Evolutionary conservation across 345 rosid species (phyloP), one percentile per base, ranked within the genome.

Genomic region (Turritis glabra): DNA sequence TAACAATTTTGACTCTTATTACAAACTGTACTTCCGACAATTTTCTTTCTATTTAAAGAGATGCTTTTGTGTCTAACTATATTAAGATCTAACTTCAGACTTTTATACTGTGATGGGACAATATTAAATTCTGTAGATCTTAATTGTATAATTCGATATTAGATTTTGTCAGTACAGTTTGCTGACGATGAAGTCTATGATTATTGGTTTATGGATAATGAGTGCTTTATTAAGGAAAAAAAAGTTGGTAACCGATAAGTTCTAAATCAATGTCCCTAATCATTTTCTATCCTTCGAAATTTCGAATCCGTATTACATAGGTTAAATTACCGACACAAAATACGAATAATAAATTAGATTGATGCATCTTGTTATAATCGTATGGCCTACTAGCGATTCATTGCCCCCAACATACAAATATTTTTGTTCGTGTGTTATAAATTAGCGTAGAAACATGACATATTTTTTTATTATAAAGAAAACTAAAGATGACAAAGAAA

Each of bases 11-110:
- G 74, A 67, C 54, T 48, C 37, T 56, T 10, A 27, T 17, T 52
- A 32, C 17, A 72, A 48, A 58, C 9, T 22, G 69, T 76, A 68
- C 74, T 25, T 52, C 79, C 79, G 79, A 76, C 75, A 69, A 76
- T 21, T 30, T 29, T 68, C 38, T 68, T 61, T 68, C 79, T 43
- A 69, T 22, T 60, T 61, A 23, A 22, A 69, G 79, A 27, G 6
- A 33, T 41, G 69, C 51, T 52, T 37, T 61, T 23, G n/a, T 51
- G 57, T 44, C 22, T 67, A 67, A 67, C 73, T 15, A 33, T 54
- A 9, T 33, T 13, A 33, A 69, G 41, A 61, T 76, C 32, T 52
- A 51, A 32, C 23, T 25, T 41, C 69, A 52, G 57, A 32, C 75
- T 43, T 76, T 43, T 43, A 3, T 75, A 14, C 8, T 76, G 19